These are phyloP conservation scores for Fusarium camptoceras DNA, from an alignment of 2,329 filamentous ascomycete species.

Conservation along the genomic window DNA sequence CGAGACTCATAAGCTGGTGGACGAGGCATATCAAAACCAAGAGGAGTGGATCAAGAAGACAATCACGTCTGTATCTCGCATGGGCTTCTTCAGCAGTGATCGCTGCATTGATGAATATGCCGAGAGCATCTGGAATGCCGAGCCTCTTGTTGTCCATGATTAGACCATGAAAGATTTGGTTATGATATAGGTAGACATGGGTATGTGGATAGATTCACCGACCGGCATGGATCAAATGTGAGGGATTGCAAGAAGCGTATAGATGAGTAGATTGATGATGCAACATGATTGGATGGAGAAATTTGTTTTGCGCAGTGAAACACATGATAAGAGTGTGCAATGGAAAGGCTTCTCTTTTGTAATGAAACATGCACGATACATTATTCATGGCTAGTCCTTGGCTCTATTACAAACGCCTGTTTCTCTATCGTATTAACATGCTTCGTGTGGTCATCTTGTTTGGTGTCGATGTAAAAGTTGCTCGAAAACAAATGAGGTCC, in stretches of 20 bases:
- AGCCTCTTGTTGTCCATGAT: slow-evolving; percentile 72
- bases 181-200: slow-evolving; percentile 19
- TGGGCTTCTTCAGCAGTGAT: slow-evolving; percentile 98
- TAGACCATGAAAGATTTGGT: slow-evolving; percentile 32
- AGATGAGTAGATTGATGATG: slow-evolving; percentile 37
- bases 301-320: slow-evolving; percentile 3
- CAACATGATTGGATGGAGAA: slow-evolving; percentile 2
- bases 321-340: slow-evolving; percentile 22
- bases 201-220: slow-evolving; percentile 29
- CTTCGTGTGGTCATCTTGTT: neutral
- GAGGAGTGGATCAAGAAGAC: slow-evolving; percentile 93
- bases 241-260: slow-evolving; percentile 11
- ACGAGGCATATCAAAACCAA: slow-evolving; percentile 90
- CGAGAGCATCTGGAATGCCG: slow-evolving; percentile 96
- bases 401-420: neutral
- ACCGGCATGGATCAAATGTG: slow-evolving; percentile 1
- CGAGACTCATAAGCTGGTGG: slow-evolving; percentile 89
- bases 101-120: slow-evolving; percentile 98
- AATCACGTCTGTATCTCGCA: slow-evolving; percentile 87
- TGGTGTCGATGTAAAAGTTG: neutral
- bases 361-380: slow-evolving; percentile 33
- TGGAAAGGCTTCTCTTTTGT: slow-evolving; percentile 23
- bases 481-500: neutral
- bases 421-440: neutral
- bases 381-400: neutral